Percentiles rank a stretch among this genome's conserved stretches.
Conservation (phyloP, 2,329 filamentous ascomycete genomes). For the Aspergillus ibericus region DNA sequence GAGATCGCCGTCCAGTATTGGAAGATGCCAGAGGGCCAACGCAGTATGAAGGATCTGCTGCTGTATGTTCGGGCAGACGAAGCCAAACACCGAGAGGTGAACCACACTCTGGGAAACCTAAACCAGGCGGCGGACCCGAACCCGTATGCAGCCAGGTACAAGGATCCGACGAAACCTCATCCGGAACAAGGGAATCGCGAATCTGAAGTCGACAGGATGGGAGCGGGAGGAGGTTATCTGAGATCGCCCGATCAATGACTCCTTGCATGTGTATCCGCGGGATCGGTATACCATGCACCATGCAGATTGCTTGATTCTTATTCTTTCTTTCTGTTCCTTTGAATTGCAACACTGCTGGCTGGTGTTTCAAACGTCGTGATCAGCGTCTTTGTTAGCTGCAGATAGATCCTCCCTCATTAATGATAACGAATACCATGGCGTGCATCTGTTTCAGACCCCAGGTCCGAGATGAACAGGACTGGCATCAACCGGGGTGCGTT, state of each 20-base stretch:
- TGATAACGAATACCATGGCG: background rate
- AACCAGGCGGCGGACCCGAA: slow-evolving; percentile 86
- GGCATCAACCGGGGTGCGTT: background rate
- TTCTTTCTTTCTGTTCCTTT: no score
- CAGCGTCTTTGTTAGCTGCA: background rate
- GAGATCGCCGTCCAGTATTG: slow-evolving; percentile 91
- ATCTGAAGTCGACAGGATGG: slow-evolving; percentile 71
- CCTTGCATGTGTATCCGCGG: background rate
- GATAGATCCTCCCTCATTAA: background rate
- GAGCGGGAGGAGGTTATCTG: slow-evolving; percentile 76
- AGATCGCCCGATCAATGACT: slow-evolving; percentile 10
- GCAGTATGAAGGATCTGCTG: slow-evolving; percentile 82
- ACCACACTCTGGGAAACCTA: slow-evolving; percentile 90
- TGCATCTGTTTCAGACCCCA: background rate
- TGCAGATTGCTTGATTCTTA: background rate
- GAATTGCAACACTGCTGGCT: background rate
- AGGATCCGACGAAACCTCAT: slow-evolving; percentile 65
- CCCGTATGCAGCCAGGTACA: slow-evolving; percentile 83
- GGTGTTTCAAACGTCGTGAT: background rate
- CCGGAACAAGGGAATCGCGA: slow-evolving; percentile 66
- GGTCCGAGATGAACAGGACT: background rate
- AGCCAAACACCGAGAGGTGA: slow-evolving; percentile 87
- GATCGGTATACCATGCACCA: background rate
- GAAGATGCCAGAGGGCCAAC: slow-evolving; percentile 82
- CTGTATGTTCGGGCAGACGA: slow-evolving; percentile 89